Base-by-base conservation (phyloP, 441 rosid genomes). In the Populus hybrid region DNA sequence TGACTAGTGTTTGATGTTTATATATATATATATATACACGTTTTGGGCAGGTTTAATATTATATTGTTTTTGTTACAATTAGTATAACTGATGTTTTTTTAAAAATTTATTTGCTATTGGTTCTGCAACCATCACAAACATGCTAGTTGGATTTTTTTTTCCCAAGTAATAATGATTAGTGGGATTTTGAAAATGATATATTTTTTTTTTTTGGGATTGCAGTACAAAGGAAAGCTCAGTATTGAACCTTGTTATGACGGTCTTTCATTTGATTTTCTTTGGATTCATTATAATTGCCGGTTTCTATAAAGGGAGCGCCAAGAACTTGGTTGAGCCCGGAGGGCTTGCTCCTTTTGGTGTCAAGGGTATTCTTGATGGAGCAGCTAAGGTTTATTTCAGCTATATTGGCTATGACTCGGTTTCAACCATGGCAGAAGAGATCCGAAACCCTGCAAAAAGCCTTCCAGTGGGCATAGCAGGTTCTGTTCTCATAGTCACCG, bases 181-280 rank as follows among this genome's bases (percentile, higher is more conserved):
- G 75, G 76, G 71, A 70, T 77, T 75, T 74, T 82, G 88, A 79
- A 78, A 85, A 66, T 84, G 85, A 86, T 78, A 34, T 77, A 73
- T 18, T 53, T 32, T 19, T 8, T 70, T 28, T n/a, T 30, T 23
- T 50, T 19, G 70, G 61, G 53, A 50, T 83, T 86, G 87, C 92
- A 94, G 98, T 81, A 94, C 98, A 71, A 94, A 91, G 91, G 97
- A 92, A 75, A 92, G 97, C 87, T 94, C 98, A n/a, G 83, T 83
- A 73, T 59, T 92, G 89, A 94, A 94, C 89, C 82, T 91, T 18
- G 77, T 91, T 16, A 94, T 94, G 95, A 94, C 98, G 71, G 86
- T 88, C 78, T 90, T 90, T 75, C 98, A 92, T 81, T 83, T 91
- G 73, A 23, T 90, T 42, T 91, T 94, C 88, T 92, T 94, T 78